Conservation (phyloP, 306 rosid genomes). For the Cicer arietinum region DNA sequence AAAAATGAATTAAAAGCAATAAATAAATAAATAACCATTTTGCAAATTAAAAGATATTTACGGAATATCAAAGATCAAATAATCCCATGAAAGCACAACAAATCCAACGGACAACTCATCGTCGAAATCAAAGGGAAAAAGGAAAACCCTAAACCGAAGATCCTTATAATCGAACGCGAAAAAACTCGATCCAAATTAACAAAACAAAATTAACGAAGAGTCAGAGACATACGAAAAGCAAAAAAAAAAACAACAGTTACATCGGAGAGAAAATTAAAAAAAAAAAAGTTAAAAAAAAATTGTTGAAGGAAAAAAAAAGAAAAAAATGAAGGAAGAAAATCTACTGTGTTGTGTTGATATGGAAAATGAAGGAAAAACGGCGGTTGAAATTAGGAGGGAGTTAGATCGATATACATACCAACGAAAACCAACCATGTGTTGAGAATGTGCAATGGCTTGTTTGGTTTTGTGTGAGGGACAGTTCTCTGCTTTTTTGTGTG, state of each 20-base stretch:
- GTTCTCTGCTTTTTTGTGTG: slow-evolving; percentile 60
- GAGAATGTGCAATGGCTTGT: slow-evolving; percentile 5
- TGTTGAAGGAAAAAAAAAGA: not conserved
- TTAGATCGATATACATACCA: slow-evolving; percentile 53
- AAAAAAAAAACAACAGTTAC: not conserved
- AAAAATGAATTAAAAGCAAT: slow-evolving; percentile 29
- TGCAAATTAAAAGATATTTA: not conserved
- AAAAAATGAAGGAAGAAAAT: slow-evolving; percentile 16
- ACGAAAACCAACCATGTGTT: slow-evolving; percentile 15
- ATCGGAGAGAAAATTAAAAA: slow-evolving; percentile 15
- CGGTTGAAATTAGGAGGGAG: slow-evolving; percentile 40
- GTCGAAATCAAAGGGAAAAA: not conserved
- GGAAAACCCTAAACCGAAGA: slow-evolving; percentile 42
- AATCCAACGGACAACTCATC: slow-evolving; percentile 37
- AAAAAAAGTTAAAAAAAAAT: not conserved
- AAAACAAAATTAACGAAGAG: slow-evolving; percentile 34
- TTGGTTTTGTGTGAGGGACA: slow-evolving; percentile 54
- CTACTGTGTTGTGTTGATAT: slow-evolving; percentile 33
- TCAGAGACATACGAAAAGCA: not conserved
- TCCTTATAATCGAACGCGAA: slow-evolving; percentile 30
- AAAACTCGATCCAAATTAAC: slow-evolving; percentile 50
- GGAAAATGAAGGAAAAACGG: slow-evolving; percentile 44
- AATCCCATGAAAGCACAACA: slow-evolving; percentile 15
- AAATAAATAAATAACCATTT: slow-evolving; percentile 35
- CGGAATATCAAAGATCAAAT: slow-evolving; percentile 33